Base-by-base conservation (phyloP, 1,139 yeast species). In the Arxiozyma heterogenica region DNA sequence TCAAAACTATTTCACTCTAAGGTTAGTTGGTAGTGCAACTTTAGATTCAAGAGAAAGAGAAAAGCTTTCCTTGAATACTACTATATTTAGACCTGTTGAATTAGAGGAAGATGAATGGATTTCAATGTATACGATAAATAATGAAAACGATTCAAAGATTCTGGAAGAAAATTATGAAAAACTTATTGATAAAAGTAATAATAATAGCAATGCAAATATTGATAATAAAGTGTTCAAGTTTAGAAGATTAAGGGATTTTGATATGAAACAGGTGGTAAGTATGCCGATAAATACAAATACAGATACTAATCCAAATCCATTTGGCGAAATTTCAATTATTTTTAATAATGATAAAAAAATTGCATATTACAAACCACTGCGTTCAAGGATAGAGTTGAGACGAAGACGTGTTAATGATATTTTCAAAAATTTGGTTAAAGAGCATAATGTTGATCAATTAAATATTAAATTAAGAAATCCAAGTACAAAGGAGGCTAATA, bases 41-140 rank as follows among this genome's bases (percentile, higher is more conserved):
- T 70, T 80, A 58, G 72, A 73, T 46, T 68, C 74, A 55, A 72
- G 75, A 53, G 71, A 73, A 47, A 70, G 72, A 50, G 75, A 76
- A 27, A 69, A 69, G 39, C 73, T 78, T 52, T 71, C 78, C 18
- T 73, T 85, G 59, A 71, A 79, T 48, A 78, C 91, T 0, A 79
- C 95, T 0, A 73, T 91, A 53, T 87, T 87, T 69, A 80, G 84
- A 65, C 93, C 93, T 34, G 81, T 85, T 45, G 82, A 86, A 34
- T 75, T 87, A 41, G 87, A 82, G 51, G 84, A 80, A 55, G 88
- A 86, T 47, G 94, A 86, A 64, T 86, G 96, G 91, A 82, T 89
- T 66, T 81, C 95, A 1, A 75, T 87, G 64, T 91, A 84, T 68
- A 73, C 79, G 1, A 75, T 83, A 12, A 75, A 76, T 27, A 44